Evolutionary conservation across 2,329 filamentous ascomycete genomes (phyloP), one percentile per base, ranked within the genome.

Genomic region (Pleochaeta shiraiana): DNA sequence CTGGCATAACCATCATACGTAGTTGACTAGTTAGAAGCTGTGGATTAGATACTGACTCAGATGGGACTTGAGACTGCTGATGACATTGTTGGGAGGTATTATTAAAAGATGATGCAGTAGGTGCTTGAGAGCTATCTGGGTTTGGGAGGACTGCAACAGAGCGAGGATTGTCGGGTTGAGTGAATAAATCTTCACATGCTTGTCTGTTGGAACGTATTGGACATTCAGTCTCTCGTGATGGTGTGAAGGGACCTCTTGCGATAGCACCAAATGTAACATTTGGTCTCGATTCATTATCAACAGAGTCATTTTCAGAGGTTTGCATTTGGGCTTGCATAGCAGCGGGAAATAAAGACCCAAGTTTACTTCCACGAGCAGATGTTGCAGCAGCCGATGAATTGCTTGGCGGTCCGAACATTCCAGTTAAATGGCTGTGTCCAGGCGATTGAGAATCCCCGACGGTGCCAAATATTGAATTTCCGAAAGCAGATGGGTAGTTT

Each of bases 1-100:
- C 93, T 1, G 93, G 93, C 93, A 98, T 97, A 4, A 98, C 92
- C 91, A 98, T 97, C 55, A 87, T 91, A 19, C 90, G 85, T 68
- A 87, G 83, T 71, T 88, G 86, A 31, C 82, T 77, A 60, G 82
- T 76, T 31, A 85, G 84, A 61, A 89, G 81, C 68, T 90, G 86
- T 30, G 24, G 60, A 61, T 81, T 82, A 5, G 84, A 78, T n/a
- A 83, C 79, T 16, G 83, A 78, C 26, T 81, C 78, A 16, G 69
- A 72, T 26, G 70, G 69, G 65, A 65, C 68, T 68, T 71, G 73
- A 26, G 69, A 70, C 67, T 69, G 72, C 65, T 70, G 72, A 63
- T 70, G 72, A 60, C 65, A 70, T 47, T 67, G 67, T 64, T 68
- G 71, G 24, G 68, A 68, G 55, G 71, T 69, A 64, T 70, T 70